Percentiles rank a stretch among this genome's conserved stretches.
Conservation (phyloP, 306 rosid genomes). For the Crotalaria pallida region DNA sequence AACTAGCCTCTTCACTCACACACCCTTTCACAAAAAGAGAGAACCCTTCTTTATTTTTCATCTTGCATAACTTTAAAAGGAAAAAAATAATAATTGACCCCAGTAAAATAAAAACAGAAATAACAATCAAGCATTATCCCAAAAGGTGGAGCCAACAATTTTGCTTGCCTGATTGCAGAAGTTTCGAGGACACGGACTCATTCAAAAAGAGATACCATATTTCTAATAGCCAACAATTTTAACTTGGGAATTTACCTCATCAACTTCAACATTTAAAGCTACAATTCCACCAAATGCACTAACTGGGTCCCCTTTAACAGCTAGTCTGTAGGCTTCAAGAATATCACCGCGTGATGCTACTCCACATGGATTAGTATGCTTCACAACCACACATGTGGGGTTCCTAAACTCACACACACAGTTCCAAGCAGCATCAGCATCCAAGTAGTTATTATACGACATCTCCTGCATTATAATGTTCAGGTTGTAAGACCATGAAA, state of each 20-base stretch:
- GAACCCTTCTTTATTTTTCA: too few species aligned
- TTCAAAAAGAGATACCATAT: background rate
- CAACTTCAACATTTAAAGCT: slow-evolving; percentile 81
- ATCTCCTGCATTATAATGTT: too few species aligned
- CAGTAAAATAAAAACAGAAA: too few species aligned
- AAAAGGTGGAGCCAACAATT: too few species aligned
- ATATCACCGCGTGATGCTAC: slow-evolving; percentile 90
- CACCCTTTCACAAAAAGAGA: too few species aligned
- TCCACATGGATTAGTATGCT: slow-evolving; percentile 95
- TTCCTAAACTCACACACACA: slow-evolving; percentile 73
- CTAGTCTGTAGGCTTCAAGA: slow-evolving; percentile 85
- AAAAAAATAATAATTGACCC: too few species aligned
- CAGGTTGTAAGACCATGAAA: too few species aligned
- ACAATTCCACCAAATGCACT: slow-evolving; percentile 98
- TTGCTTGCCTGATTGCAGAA: background rate
- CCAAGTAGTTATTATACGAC: slow-evolving; percentile 93
- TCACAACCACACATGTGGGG: slow-evolving; percentile 87
- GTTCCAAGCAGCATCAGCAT: slow-evolving; percentile 98
- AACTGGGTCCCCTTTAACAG: slow-evolving; percentile 91
- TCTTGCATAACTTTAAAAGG: too few species aligned
- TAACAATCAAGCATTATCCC: too few species aligned
- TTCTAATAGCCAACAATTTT: background rate
- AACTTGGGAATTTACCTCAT: slow-evolving; percentile 53
- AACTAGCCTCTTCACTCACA: too few species aligned
- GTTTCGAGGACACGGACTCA: background rate